phyloP scores from a whole-genome alignment of 371 early-diverging fungal genomes.

The Lichtheimia hyalospora region DNA sequence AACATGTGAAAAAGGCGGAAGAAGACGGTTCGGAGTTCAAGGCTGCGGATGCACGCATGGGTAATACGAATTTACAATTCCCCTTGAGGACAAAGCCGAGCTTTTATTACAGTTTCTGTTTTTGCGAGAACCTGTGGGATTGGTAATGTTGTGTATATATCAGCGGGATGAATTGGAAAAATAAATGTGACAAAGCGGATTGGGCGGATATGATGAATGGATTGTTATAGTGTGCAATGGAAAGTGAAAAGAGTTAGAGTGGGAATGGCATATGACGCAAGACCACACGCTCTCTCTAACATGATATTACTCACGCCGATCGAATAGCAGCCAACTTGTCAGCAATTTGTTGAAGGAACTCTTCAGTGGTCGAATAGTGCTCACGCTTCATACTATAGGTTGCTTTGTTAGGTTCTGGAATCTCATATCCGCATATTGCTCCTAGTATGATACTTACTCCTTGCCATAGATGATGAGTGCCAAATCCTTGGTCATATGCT shows the following conservation, averaged over 20 bases:
- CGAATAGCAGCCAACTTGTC: constrained; percentile 64
- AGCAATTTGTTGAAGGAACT: constrained; percentile 78
- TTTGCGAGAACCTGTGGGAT: not conserved
- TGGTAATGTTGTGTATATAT: not conserved
- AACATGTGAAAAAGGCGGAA: constrained; percentile 13
- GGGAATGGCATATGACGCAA: too few relatives aligned
- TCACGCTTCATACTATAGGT: constrained; percentile 56
- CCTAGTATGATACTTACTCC: constrained; percentile 41
- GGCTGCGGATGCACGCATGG: too few relatives aligned
- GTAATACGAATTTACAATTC: too few relatives aligned
- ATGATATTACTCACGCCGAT: constrained; percentile 6
- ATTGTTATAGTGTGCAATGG: too few relatives aligned
- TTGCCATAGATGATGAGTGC: constrained; percentile 92
- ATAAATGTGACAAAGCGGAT: too few relatives aligned
- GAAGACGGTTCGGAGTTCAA: constrained; percentile 12
- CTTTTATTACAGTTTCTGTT: too few relatives aligned
- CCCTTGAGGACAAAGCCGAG: too few relatives aligned
- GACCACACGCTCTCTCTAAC: too few relatives aligned
- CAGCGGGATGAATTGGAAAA: not conserved
- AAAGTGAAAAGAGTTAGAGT: too few relatives aligned
- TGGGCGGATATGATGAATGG: too few relatives aligned
- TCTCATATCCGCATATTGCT: too few relatives aligned
- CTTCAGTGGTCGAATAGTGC: constrained; percentile 79
- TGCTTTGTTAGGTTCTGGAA: not conserved
- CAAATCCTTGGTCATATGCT: constrained; percentile 96